Evolutionary conservation across 2,329 filamentous ascomycete genomes (phyloP), one percentile per base, ranked within the genome.

Genomic region (Fusarium continuum): DNA sequence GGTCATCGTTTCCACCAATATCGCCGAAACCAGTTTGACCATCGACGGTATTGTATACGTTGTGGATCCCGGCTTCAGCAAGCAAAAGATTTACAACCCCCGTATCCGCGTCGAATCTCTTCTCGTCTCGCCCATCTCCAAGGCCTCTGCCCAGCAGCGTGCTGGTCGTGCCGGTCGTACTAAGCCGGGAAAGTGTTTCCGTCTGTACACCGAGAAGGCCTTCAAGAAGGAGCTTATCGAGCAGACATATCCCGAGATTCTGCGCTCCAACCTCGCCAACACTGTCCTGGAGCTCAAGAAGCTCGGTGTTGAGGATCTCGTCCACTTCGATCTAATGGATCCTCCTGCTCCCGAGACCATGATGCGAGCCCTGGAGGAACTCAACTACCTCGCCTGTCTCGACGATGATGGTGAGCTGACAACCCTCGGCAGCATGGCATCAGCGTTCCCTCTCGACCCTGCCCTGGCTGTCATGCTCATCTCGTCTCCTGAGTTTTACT

Each of bases 161-260:
- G 96, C 96, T 64, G 96, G 96, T 90, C 94, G 95, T 92, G 95
- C 95, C 13, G 95, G 96, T 84, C 94, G 95, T 90, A 99, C 95
- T 39, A 90, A 93, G 65, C 95, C 96, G 39, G 96, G 96, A 81
- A 99, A 99, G 78, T 98, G 95, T 79, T 99, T 98, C 85, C 88
- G 95, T 36, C 80, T 99, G 13, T 99, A 99, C 78, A 99, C 95
- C 0, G 95, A 99, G 76, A 85, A 84, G 55, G 94, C 95, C 0
- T 99, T 97, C 82, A 97, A 97, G 83, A 94, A 96, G 77, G 95
- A 99, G 78, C 86, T 99, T 44, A 98, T 97, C 62, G 93, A 97
- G 76, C 93, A 97, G 76, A 98, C 95, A 0, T 93, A 99, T 70
- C 95, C 95, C 1, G 95, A 99, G 76, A 93, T 99, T 73, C 84